These are phyloP conservation scores for Globisporangium viniferum DNA, from an alignment of 352 stramenopile genomes.

Conservation along the genomic window DNA sequence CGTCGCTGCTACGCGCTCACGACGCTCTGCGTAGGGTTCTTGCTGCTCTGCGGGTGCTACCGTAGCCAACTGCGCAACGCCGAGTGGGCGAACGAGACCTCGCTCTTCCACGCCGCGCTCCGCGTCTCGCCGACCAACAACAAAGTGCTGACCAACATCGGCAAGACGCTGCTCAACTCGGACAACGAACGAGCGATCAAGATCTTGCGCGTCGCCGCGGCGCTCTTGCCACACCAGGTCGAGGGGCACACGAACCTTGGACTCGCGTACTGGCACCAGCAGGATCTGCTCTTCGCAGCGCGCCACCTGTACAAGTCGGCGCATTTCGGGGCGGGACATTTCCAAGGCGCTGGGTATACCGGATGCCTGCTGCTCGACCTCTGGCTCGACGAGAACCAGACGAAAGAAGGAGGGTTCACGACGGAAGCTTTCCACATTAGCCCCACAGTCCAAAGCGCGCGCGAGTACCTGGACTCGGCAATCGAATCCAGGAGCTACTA, in stretches of 20 bases:
- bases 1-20: slow-evolving; percentile 13
- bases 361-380: slow-evolving; percentile 24
- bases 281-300: slow-evolving; percentile 32
- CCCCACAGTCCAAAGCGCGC: slow-evolving; percentile 26
- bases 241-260: slow-evolving; percentile 60
- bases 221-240: slow-evolving; percentile 40
- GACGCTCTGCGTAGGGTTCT: slow-evolving; percentile 16
- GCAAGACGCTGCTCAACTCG: slow-evolving; percentile 54
- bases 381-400: slow-evolving; percentile 25
- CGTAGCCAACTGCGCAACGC: slow-evolving; percentile 52
- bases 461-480: slow-evolving; percentile 29
- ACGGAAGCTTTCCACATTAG: slow-evolving; percentile 24
- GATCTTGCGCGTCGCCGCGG: slow-evolving; percentile 33
- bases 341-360: slow-evolving; percentile 8
- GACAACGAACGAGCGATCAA: slow-evolving; percentile 36
- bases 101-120: slow-evolving; percentile 55
- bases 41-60: slow-evolving; percentile 33
- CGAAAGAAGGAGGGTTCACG: not conserved
- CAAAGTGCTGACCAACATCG: slow-evolving; percentile 76
- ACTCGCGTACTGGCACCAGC: slow-evolving; percentile 30
- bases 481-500: slow-evolving; percentile 26
- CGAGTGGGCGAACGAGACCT: slow-evolving; percentile 60
- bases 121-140: slow-evolving; percentile 59
- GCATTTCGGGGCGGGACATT: slow-evolving; percentile 20
- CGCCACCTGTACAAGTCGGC: slow-evolving; percentile 51